phyloP scores from a whole-genome alignment of 495 filamentous ascomycete species.

The Aspergillus hancockii region DNA sequence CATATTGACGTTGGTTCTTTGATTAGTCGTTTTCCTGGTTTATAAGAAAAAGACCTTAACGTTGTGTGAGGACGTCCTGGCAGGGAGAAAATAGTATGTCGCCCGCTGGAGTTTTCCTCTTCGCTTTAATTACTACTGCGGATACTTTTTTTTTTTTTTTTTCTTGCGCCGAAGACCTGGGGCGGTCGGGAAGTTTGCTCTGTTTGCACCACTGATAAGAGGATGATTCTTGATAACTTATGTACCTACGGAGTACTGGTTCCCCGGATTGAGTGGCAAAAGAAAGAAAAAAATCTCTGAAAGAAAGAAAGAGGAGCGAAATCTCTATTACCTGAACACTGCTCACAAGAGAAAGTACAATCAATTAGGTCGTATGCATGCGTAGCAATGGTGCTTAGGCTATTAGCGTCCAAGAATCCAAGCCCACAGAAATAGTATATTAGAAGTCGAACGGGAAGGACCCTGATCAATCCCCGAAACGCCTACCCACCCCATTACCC shows the following conservation, averaged over 20 bases:
- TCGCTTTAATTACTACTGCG: conserved; percentile 13
- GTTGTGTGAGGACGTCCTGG: not conserved
- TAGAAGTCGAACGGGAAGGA: conserved; percentile 1
- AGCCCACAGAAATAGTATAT: not conserved
- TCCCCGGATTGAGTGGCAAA: conserved; percentile 4
- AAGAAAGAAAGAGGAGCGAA: not conserved
- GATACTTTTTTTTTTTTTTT: conserved; percentile 37
- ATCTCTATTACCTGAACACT: conserved; percentile 13
- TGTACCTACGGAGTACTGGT: not conserved
- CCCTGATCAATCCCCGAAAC: conserved; percentile 7
- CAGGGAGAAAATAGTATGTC: conserved; percentile 5
- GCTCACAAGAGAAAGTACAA: not conserved
- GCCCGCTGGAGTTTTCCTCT: conserved; percentile 21
- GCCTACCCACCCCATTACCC: conserved; percentile 5
- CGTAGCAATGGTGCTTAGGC: conserved; percentile 4
- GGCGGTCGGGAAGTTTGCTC: conserved; percentile 35
- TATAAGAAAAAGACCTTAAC: not conserved
- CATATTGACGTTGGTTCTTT: conserved; percentile 31
- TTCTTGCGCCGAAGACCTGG: conserved; percentile 27
- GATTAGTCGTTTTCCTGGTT: conserved; percentile 8
- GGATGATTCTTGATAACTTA: not conserved
- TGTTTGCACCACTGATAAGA: conserved; percentile 36
- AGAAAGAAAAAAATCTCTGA: not conserved
- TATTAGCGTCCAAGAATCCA: conserved; percentile 3
- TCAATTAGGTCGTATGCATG: conserved; percentile 2